Percentiles rank a stretch among this genome's conserved stretches.
Evolutionary conservation across 139 green algal species (phyloP).

Genomic region (Asterochloris erici): DNA sequence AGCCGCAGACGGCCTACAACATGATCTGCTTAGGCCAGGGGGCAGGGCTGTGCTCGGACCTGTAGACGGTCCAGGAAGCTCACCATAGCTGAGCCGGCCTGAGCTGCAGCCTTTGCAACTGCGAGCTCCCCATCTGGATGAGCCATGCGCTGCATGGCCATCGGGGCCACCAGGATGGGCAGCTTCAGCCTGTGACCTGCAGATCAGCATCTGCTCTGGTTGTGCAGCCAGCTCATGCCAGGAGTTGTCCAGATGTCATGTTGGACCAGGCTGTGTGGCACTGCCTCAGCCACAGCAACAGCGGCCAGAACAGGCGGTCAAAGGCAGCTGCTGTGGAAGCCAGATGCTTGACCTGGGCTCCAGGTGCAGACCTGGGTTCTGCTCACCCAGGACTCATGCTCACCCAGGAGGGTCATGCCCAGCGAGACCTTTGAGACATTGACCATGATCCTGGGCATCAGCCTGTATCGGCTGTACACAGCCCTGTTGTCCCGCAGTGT

Average conservation of each 20-base stretch:
- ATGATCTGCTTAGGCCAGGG: too few species aligned
- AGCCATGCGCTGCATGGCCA: constrained; percentile 81
- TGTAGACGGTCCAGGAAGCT: neutral
- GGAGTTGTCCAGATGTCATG: neutral
- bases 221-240: neutral
- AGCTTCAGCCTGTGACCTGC: constrained; percentile 46
- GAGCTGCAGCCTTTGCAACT: constrained; percentile 37
- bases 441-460: constrained; percentile 60
- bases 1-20: too few species aligned
- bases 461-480: constrained; percentile 36
- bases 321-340: neutral
- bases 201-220: neutral
- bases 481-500: constrained; percentile 50
- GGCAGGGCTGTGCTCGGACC: too few species aligned
- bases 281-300: neutral
- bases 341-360: neutral
- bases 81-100: constrained; percentile 46
- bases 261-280: neutral
- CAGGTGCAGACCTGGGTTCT: neutral
- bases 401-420: constrained; percentile 39
- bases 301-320: too few species aligned
- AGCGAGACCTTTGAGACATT: constrained; percentile 56
- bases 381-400: neutral
- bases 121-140: constrained; percentile 68
- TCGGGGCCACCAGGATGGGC: constrained; percentile 79